These are phyloP conservation scores for Colletotrichum incanum DNA, from an alignment of 2,329 filamentous ascomycete genomes.

Conservation along the genomic window DNA sequence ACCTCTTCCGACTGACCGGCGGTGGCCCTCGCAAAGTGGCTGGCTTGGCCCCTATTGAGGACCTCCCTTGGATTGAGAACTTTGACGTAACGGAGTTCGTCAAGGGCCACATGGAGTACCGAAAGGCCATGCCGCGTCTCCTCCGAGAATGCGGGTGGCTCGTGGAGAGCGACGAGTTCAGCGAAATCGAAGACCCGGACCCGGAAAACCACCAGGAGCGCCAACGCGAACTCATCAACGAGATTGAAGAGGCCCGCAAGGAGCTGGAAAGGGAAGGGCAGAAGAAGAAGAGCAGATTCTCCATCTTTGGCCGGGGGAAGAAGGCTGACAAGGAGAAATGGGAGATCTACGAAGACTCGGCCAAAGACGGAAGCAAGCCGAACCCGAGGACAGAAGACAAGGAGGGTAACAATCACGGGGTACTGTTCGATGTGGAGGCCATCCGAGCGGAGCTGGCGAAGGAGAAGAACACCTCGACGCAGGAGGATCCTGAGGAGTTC, in stretches of 20 bases:
- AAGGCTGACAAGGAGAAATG: slow-evolving; percentile 87
- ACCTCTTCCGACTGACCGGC: slow-evolving; percentile 94
- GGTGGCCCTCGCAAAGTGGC: slow-evolving; percentile 93
- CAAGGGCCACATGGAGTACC: slow-evolving; percentile 96
- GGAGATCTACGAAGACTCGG: slow-evolving; percentile 90
- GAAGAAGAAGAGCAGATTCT: slow-evolving; percentile 74
- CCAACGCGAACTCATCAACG: slow-evolving; percentile 93
- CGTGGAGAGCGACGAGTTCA: slow-evolving; percentile 94
- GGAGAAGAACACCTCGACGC: slow-evolving; percentile 64
- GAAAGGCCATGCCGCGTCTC: slow-evolving; percentile 89
- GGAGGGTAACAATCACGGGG: slow-evolving; percentile 70
- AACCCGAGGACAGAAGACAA: slow-evolving; percentile 63
- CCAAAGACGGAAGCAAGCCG: slow-evolving; percentile 55
- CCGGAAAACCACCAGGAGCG: slow-evolving; percentile 91
- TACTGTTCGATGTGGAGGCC: slow-evolving; percentile 96
- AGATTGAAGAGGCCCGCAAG: slow-evolving; percentile 94
- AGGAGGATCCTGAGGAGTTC: slow-evolving; percentile 65
- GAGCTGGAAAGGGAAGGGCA: slow-evolving; percentile 83
- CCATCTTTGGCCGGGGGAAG: slow-evolving; percentile 88
- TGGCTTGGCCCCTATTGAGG: slow-evolving; percentile 83
- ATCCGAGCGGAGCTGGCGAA: slow-evolving; percentile 88
- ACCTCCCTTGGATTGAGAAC: slow-evolving; percentile 88
- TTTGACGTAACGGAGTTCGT: slow-evolving; percentile 89
- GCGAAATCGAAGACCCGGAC: slow-evolving; percentile 96
- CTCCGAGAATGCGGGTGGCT: slow-evolving; percentile 91